Base-by-base conservation (phyloP, 2,329 filamentous ascomycete genomes). In the Trichoderma brevicompactum region DNA sequence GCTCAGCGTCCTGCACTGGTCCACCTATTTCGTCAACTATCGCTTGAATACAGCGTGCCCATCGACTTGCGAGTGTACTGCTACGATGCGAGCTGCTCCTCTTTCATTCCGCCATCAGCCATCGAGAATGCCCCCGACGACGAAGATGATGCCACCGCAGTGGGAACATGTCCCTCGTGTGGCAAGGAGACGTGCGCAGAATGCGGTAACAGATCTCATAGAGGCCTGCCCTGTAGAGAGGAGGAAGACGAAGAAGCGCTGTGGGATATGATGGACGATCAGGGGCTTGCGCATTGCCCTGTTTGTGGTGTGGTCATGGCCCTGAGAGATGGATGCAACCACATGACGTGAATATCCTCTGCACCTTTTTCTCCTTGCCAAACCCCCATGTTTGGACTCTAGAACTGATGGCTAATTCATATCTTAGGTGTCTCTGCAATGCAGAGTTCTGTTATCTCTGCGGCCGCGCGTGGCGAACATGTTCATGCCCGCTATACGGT, bases 241-340 rank as follows among this genome's bases (percentile, higher is more conserved):
- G 9, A 50, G 17, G 64, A 44, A 1, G 53, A 46, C 7, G 54
- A 58, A 48, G 72, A 72, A 60, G 69, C 72, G 15, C 56, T 72
- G 8, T 74, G 69, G 71, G 70, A 68, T 17, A 67, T 59, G 3
- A 73, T 73, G 72, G 70, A 73, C 19, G 38, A n/a, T 1, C 68
- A 72, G 9, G 60, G 44, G 5, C 41, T 64, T 1, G 71, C 73
- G 1, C 69, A 72, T 40, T 73, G 72, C 9, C 72, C 71, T 0
- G 23, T 13, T 1, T 74, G 72, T 28, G 70, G 69, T 2, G 66
- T 68, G 10, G 68, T 71, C 64, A 54, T 73, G 15, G 52, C 63
- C 6, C 40, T 74, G 4, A 9, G 23, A 0, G 69, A 70, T 9
- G 72, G 72, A 0, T 73, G 72, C 23, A 74, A 74, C 17, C 71